Conservation (phyloP, 1,284 basidiomycete genomes). For the Retiboletus flavoniger region DNA sequence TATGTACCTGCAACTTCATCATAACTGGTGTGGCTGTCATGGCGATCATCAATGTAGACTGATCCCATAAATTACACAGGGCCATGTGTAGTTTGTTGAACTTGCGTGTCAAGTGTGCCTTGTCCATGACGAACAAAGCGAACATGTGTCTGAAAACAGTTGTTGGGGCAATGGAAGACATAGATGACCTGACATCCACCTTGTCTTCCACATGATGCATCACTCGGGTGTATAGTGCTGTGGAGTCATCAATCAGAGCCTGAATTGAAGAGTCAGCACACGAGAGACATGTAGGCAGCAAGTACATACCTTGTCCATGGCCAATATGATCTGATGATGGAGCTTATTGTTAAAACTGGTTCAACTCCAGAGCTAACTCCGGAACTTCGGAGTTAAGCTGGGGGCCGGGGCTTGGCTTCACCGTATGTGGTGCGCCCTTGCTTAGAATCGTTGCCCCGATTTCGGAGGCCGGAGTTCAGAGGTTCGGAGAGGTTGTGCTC, state of each 20-base stretch:
- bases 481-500: too few species aligned
- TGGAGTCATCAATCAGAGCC: neutral
- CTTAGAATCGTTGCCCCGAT: too few species aligned
- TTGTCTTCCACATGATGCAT: neutral
- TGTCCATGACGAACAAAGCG: neutral
- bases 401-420: too few species aligned
- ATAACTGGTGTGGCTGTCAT: conserved; percentile 6
- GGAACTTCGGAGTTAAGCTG: too few species aligned
- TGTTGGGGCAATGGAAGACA: neutral
- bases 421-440: too few species aligned
- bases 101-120: neutral
- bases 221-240: neutral
- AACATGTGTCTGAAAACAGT: neutral
- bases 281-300: neutral
- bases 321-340: neutral
- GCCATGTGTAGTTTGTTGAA: conserved; percentile 2
- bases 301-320: neutral
- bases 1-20: conserved; percentile 1
- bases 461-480: too few species aligned
- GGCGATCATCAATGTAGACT: neutral
- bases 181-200: neutral
- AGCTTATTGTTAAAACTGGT: too few species aligned
- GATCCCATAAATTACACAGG: neutral
- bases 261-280: neutral
- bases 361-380: too few species aligned